phyloP scores from a whole-genome alignment of 345 rosid genomes.

The sweet orange (Citrus sinensis) region DVS_A1.0 CM039169.1:27932501-27933000 shows the following conservation, averaged over 20 bases:
- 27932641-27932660: no score
- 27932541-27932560: no score
- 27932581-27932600: no score
- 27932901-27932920: conserved; percentile 39
- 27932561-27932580: no score
- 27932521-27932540: background rate
- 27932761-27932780: background rate
- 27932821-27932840: background rate
- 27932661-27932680: no score
- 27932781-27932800: background rate
- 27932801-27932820: conserved; percentile 5
- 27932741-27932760: no score
- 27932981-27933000: background rate
- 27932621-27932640: no score
- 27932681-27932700: no score
- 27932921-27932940: conserved; percentile 1
- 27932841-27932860: conserved; percentile 5
- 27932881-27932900: background rate
- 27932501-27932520: background rate
- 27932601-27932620: no score
- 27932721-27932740: background rate
- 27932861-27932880: conserved; percentile 4
- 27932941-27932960: conserved; percentile 12
- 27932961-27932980: conserved; percentile 2
- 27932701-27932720: no score